Percentiles rank a stretch among this genome's conserved stretches.
phyloP scores from a whole-genome alignment of 306 rosid species.

The Ormosia semicastrata region DNA sequence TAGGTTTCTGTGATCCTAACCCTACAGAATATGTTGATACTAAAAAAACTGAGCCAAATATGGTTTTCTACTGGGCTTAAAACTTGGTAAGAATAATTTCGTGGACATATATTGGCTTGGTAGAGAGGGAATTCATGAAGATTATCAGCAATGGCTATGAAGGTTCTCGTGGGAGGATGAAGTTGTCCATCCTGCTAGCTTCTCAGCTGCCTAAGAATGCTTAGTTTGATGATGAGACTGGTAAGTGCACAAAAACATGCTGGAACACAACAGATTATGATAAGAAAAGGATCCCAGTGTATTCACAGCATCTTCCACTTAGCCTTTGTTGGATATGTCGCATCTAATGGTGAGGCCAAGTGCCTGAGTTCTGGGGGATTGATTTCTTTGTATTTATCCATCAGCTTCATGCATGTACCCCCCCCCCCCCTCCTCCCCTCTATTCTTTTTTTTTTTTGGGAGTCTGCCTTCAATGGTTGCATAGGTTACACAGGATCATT shows the following conservation, averaged over 20 bases:
- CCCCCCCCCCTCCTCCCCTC: too few species aligned
- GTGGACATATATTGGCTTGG: conserved; percentile 11
- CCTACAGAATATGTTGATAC: conserved; percentile 42
- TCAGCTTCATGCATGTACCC: conserved; percentile 1
- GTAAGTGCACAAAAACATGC: conserved; percentile 14
- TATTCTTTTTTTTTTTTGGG: too few species aligned
- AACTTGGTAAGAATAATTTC: neutral
- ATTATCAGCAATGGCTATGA: conserved; percentile 29
- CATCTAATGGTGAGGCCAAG: conserved; percentile 9
- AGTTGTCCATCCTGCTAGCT: conserved; percentile 24
- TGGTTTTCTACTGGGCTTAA: conserved; percentile 49
- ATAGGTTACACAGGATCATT: too few species aligned
- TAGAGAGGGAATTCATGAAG: conserved; percentile 39
- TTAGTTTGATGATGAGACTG: neutral
- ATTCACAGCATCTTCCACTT: conserved; percentile 29
- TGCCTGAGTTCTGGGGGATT: conserved; percentile 21
- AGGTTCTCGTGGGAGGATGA: conserved; percentile 38
- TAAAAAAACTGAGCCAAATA: conserved; percentile 32
- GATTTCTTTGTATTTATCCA: neutral
- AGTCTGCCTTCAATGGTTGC: too few species aligned
- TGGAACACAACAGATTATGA: conserved; percentile 33
- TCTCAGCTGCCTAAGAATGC: conserved; percentile 35
- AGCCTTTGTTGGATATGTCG: conserved; percentile 21
- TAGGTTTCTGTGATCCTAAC: conserved; percentile 50
- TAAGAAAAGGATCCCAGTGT: conserved; percentile 8